Evolutionary conservation across 2,329 filamentous ascomycete genomes (phyloP), one percentile per base, ranked within the genome.

Genomic region (Neocucurbitaria cava): DNA sequence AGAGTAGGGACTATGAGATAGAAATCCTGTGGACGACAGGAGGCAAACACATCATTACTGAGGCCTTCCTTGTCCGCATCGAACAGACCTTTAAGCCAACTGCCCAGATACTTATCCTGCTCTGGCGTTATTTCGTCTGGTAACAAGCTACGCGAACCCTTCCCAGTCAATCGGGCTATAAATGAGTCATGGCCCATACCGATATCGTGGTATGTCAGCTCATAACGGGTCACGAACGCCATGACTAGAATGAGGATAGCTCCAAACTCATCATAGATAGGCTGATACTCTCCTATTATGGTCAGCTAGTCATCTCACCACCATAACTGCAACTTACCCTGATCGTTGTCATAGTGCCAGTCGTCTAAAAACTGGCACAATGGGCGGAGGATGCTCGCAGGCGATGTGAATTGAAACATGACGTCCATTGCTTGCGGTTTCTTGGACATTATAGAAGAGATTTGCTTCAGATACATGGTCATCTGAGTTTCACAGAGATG

Each of bases 221-320:
- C 84, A 66, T 93, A 94, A 13, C 91, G 87, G 69, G 91, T 85
- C n/a, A 89, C 83, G 59, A 92, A 88, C 0, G 89, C 89, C 46
- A 93, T 76, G 0, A 92, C 82, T 2, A 95, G 79, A 1, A 95
- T 81, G 7, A 95, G 77, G 15, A 93, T 87, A 0, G 89, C 87
- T 0, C 90, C 90, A 62, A 94, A 95, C 64, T 96, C 91, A 67
- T 95, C 91, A 64, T 95, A 95, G 0, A 92, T 87, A 0, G 90
- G 90, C 70, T 94, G 91, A 64, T 92, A 92, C 69, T 95, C 91
- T 48, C 86, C 87, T 81, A 30, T 1, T 13, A 35, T 13, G 8
- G 56, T 71, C 44, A 74, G 64, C 52, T 41, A 18, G 1, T 1
- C 21, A 9, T 41, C 10, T 2, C 2, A 11, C 35, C 36, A 3